Conservation (phyloP, 2,329 filamentous ascomycete genomes). For the Diaporthe vaccinii region DNA sequence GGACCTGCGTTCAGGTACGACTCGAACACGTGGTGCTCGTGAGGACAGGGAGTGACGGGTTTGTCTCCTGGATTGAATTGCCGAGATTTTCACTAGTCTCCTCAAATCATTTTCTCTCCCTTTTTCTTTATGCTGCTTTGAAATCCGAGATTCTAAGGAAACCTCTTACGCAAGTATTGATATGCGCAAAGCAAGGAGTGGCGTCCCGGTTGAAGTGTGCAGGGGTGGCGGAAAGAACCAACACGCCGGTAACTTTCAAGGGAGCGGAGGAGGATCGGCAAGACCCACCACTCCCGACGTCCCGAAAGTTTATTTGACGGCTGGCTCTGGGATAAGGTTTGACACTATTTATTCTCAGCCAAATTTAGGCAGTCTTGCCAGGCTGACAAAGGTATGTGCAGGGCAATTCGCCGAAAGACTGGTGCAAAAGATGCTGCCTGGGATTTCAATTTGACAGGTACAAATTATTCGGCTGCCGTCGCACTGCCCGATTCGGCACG, state of each 20-base stretch:
- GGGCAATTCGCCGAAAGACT: no score
- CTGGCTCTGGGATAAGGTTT: not conserved
- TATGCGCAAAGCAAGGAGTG: no score
- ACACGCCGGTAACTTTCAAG: not conserved
- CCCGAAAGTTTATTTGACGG: constrained; percentile 14
- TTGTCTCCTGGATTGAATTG: not conserved
- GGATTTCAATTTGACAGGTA: no score
- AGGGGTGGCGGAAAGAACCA: constrained; percentile 4
- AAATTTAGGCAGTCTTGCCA: not conserved
- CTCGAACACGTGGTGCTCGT: not conserved
- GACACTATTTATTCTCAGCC: not conserved
- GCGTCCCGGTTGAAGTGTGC: not conserved
- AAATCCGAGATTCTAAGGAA: no score
- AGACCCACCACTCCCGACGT: not conserved
- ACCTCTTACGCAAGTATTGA: not conserved
- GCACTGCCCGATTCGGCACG: not conserved
- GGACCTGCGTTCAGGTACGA: constrained; percentile 6
- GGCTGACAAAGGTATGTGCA: not conserved
- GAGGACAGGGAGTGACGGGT: not conserved
- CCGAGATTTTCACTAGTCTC: no score
- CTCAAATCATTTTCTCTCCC: not conserved
- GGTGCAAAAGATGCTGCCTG: no score
- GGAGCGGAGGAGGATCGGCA: constrained; percentile 1
- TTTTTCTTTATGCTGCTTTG: no score
- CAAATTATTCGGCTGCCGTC: not conserved